These are phyloP conservation scores for Pseudogymnoascus sp. DNA, from an alignment of 2,329 filamentous ascomycete genomes.

Conservation along the genomic window DNA sequence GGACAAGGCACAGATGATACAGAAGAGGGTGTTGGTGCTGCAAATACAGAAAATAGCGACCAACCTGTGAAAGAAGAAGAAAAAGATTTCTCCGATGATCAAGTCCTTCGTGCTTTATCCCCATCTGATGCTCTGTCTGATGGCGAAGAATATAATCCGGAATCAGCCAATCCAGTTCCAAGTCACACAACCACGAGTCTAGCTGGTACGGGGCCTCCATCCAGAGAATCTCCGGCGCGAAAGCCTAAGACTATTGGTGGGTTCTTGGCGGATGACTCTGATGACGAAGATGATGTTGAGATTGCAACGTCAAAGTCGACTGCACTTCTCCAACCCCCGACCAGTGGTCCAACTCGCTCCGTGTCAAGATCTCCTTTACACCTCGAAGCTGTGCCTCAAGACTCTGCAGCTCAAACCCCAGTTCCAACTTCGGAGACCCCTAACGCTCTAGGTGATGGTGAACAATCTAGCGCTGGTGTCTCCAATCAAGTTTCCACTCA, in stretches of 20 bases:
- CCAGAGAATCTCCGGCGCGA: constrained; percentile 21
- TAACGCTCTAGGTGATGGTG: constrained; percentile 9
- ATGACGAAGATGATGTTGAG: constrained; percentile 25
- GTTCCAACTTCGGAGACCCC: constrained; percentile 11
- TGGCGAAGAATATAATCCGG: constrained; percentile 26
- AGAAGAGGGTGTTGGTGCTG: constrained; percentile 24
- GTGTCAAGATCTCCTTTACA: constrained; percentile 7
- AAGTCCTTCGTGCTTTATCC: constrained; percentile 29
- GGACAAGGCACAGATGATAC: constrained; percentile 19
- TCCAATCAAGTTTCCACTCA: constrained; percentile 15
- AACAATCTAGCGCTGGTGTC: not conserved
- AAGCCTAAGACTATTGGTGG: constrained; percentile 26
- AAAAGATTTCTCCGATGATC: constrained; percentile 26
- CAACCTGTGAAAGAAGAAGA: constrained; percentile 28
- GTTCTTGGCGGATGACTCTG: constrained; percentile 29
- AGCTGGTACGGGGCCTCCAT: constrained; percentile 26
- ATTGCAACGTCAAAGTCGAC: constrained; percentile 14
- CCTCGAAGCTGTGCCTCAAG: constrained; percentile 3
- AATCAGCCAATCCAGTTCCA: constrained; percentile 19
- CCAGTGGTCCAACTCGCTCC: constrained; percentile 21
- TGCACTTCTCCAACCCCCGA: constrained; percentile 20
- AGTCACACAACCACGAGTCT: constrained; percentile 21
- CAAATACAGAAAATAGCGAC: constrained; percentile 28
- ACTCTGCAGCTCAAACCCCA: not conserved
- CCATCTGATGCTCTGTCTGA: constrained; percentile 25